Percentiles rank a stretch among this genome's conserved stretches.
phyloP scores from a whole-genome alignment of 2,329 filamentous ascomycete species.

The Septoria petroselini region DNA sequence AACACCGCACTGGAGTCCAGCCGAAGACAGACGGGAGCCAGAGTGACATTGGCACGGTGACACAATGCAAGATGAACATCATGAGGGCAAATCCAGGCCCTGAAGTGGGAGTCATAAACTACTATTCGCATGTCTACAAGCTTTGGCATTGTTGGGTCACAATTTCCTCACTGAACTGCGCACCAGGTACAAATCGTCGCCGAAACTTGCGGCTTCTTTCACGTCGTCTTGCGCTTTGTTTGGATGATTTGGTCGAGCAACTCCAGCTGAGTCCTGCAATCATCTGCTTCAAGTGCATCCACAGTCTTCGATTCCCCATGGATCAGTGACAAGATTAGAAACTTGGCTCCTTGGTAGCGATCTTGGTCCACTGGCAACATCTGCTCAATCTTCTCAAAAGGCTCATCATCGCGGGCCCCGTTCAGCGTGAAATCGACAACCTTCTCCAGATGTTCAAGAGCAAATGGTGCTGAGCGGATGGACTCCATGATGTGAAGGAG shows the following conservation, averaged over 20 bases:
- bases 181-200: too few species aligned
- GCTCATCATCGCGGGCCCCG: conserved; percentile 17
- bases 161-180: too few species aligned
- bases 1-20: too few species aligned
- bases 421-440: conserved; percentile 20
- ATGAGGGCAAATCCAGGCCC: too few species aligned
- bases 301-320: conserved; percentile 18
- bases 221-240: too few species aligned
- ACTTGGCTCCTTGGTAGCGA: conserved; percentile 20
- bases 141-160: too few species aligned
- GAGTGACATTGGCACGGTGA: too few species aligned
- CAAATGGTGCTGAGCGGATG: conserved; percentile 6
- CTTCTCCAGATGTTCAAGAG: conserved; percentile 6
- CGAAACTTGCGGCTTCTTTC: too few species aligned
- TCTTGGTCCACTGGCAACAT: conserved; percentile 22
- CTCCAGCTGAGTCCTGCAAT: conserved; percentile 6
- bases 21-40: too few species aligned
- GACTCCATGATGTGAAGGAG: conserved; percentile 20
- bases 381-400: conserved; percentile 18
- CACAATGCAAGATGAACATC: too few species aligned
- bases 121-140: too few species aligned
- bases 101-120: too few species aligned
- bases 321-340: conserved; percentile 20
- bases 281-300: conserved; percentile 16
- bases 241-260: neutral